These are phyloP conservation scores for Fusarium poae DNA, from an alignment of 2,329 filamentous ascomycete species.

Conservation along the genomic window DNA sequence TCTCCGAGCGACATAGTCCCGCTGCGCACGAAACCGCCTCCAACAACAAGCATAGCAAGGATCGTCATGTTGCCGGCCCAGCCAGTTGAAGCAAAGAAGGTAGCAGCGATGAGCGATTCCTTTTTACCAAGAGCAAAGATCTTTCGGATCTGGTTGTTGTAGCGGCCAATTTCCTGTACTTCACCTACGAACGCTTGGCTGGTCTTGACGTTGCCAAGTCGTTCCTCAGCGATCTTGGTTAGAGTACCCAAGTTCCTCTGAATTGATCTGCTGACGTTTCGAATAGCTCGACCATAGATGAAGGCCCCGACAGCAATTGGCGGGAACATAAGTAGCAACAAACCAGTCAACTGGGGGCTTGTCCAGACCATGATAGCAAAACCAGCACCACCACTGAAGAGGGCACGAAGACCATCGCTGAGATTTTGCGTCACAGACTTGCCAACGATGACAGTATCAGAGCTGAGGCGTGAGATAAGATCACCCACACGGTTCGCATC, in stretches of 20 bases:
- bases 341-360: conserved; percentile 88
- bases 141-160: conserved; percentile 91
- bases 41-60: conserved; percentile 87
- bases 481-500: conserved; percentile 98
- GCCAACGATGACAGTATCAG: conserved; percentile 96
- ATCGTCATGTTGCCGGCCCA: conserved; percentile 98
- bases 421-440: conserved; percentile 99
- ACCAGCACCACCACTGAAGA: conserved; percentile 91
- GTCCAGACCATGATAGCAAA: conserved; percentile 97
- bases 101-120: conserved; percentile 89
- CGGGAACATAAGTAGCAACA: conserved; percentile 88
- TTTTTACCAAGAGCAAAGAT: conserved; percentile 90
- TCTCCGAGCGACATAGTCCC: conserved; percentile 92
- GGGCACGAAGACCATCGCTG: conserved; percentile 91
- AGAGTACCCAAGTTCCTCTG: conserved; percentile 93
- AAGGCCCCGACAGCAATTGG: conserved; percentile 92
- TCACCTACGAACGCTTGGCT: conserved; percentile 97
- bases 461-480: conserved; percentile 92
- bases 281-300: conserved; percentile 89
- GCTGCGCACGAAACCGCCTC: conserved; percentile 88
- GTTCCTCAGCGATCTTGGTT: conserved; percentile 97
- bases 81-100: conserved; percentile 88
- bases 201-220: conserved; percentile 96
- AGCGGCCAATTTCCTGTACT: conserved; percentile 87
- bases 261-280: conserved; percentile 90